Percentiles rank a stretch among this genome's conserved stretches.
Conservation (phyloP, 345 rosid genomes). For the Salix udensis region DNA sequence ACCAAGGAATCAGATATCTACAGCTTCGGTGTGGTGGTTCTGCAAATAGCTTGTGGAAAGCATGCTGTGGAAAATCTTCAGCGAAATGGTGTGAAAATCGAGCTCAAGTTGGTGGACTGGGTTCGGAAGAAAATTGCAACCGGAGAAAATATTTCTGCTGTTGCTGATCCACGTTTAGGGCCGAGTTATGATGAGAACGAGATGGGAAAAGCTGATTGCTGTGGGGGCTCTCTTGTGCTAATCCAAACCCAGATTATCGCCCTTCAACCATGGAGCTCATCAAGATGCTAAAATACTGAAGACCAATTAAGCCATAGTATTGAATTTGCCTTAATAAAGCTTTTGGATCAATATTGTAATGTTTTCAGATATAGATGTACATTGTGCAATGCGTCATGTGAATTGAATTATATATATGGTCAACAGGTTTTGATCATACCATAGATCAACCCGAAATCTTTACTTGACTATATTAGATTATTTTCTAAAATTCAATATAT, state of each 20-base stretch:
- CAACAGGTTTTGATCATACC: no score
- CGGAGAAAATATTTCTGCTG: neutral
- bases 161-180: neutral
- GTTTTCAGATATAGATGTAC: no score
- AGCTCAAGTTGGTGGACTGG: neutral
- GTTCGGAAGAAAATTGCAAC: neutral
- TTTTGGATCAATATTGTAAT: no score
- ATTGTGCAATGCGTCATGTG: no score
- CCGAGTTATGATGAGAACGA: neutral
- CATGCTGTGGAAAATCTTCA: neutral
- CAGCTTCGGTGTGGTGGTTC: slow-evolving; percentile 9
- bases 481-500: no score
- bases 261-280: neutral
- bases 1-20: slow-evolving; percentile 3
- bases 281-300: neutral
- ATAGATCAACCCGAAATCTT: no score
- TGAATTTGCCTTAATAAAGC: no score
- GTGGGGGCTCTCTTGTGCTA: slow-evolving; percentile 6
- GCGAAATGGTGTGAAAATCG: neutral
- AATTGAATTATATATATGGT: no score
- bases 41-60: slow-evolving; percentile 3
- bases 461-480: no score
- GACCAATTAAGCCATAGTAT: neutral
- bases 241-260: neutral
- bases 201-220: neutral